Evolutionary conservation across 176 grass and related monocot genomes (phyloP).

Genomic region (Paspalum vaginatum): DNA sequence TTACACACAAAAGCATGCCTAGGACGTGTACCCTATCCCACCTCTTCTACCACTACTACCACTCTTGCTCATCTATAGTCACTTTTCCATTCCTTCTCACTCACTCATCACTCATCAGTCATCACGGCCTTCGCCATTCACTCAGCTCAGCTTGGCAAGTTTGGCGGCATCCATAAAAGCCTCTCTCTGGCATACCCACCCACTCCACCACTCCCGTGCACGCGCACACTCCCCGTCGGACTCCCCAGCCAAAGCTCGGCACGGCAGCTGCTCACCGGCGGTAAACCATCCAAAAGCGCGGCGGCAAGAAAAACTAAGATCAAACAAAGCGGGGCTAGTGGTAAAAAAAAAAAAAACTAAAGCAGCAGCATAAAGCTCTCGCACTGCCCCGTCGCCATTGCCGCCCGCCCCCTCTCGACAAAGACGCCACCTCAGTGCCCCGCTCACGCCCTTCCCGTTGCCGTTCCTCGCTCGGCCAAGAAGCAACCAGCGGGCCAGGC

Average conservation of each 20-base stretch:
- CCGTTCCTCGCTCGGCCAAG: slow-evolving; percentile 34
- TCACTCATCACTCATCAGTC: neutral
- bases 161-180: slow-evolving; percentile 16
- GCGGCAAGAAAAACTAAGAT: slow-evolving; percentile 18
- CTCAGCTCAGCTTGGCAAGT: neutral
- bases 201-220: slow-evolving; percentile 17
- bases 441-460: slow-evolving; percentile 29
- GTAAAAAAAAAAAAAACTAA: neutral
- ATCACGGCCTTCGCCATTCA: neutral
- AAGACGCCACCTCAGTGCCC: neutral
- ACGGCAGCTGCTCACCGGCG: neutral
- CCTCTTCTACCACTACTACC: no score
- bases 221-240: neutral
- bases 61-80: no score
- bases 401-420: slow-evolving; percentile 43
- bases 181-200: neutral
- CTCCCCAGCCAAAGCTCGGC: neutral
- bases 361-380: slow-evolving; percentile 37
- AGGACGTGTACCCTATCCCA: neutral
- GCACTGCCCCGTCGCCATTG: slow-evolving; percentile 40
- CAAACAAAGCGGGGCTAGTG: slow-evolving; percentile 19
- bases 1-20: neutral
- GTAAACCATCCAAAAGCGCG: neutral
- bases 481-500: slow-evolving; percentile 12
- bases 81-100: no score